phyloP scores from a whole-genome alignment of 1,284 basidiomycete genomes.

The Trichosporon ovoides region DNA sequence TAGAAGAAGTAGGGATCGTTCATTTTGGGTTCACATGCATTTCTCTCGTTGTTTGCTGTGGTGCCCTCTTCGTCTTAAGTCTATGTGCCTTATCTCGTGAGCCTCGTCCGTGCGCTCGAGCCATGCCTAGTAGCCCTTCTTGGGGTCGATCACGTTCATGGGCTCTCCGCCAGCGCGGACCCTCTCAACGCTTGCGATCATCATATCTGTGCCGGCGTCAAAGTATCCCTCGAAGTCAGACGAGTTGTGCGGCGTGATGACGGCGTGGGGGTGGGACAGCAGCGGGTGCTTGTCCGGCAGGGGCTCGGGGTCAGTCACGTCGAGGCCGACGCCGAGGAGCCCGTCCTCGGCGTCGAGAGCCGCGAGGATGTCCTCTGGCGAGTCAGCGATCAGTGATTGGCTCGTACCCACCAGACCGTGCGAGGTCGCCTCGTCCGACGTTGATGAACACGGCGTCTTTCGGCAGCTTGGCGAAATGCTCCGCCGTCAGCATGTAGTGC shows the following conservation, averaged over 20 bases:
- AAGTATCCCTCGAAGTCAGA: slow-evolving; percentile 39
- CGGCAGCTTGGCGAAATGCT: slow-evolving; percentile 32
- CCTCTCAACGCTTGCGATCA: slow-evolving; percentile 46
- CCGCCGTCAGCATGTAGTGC: slow-evolving; percentile 28
- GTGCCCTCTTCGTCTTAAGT: too few relatives aligned
- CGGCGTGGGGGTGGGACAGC: slow-evolving; percentile 38
- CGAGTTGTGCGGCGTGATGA: slow-evolving; percentile 44
- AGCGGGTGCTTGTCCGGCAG: slow-evolving; percentile 41
- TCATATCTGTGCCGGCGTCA: slow-evolving; percentile 40
- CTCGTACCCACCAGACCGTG: slow-evolving; percentile 30
- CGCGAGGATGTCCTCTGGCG: slow-evolving; percentile 5
- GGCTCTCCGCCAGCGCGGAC: slow-evolving; percentile 32
- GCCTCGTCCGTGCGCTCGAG: too few relatives aligned
- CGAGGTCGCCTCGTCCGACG: slow-evolving; percentile 46
- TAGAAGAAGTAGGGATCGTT: not conserved
- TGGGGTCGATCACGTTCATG: slow-evolving; percentile 41
- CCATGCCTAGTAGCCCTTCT: slow-evolving; percentile 41
- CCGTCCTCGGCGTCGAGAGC: slow-evolving; percentile 15
- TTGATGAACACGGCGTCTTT: slow-evolving; percentile 45
- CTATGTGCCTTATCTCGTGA: too few relatives aligned
- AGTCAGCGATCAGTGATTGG: not conserved
- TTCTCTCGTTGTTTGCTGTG: too few relatives aligned
- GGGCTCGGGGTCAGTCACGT: slow-evolving; percentile 50
- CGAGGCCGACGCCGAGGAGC: slow-evolving; percentile 39
- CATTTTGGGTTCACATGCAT: too few relatives aligned